Evolutionary conservation across 73 alveolate species (phyloP).

Genomic region (Durusdinium trenchii): DNA sequence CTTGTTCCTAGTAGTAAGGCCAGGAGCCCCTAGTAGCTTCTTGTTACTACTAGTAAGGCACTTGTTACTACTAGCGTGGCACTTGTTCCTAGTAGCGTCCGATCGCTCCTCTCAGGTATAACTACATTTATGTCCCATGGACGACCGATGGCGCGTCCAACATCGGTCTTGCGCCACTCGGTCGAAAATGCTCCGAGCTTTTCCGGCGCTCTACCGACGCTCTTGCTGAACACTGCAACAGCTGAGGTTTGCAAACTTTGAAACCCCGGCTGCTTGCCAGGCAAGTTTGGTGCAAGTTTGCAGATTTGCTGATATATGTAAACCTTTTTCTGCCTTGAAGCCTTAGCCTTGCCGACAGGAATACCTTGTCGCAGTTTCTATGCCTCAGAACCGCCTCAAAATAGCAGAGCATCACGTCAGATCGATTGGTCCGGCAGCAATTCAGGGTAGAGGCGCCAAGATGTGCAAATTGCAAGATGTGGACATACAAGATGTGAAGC

Average conservation of each 20-base stretch:
- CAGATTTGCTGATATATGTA: background rate
- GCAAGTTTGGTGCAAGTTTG: background rate
- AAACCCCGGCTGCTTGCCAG: conserved; percentile 77
- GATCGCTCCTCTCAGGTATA: conserved; percentile 29
- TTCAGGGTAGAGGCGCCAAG: conserved; percentile 58
- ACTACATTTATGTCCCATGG: conserved; percentile 86
- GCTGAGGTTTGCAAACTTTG: conserved; percentile 82
- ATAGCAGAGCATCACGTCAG: conserved; percentile 47
- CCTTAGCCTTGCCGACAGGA: background rate
- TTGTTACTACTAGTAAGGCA: no score
- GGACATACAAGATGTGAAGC: background rate
- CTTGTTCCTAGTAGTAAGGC: no score
- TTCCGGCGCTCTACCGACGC: background rate
- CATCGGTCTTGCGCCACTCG: conserved; percentile 55
- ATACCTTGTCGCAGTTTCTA: background rate
- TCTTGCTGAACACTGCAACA: background rate
- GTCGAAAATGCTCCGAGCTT: background rate
- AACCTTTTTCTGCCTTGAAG: background rate
- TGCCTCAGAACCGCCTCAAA: background rate
- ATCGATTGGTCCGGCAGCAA: conserved; percentile 68
- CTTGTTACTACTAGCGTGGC: no score
- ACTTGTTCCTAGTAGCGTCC: no score
- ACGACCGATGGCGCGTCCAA: conserved; percentile 86
- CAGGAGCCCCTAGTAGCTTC: no score
- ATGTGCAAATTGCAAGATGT: background rate